Evolutionary conservation across 768 basidiomycete species (phyloP).

Genomic region (Boletus vinaceobasis): DNA sequence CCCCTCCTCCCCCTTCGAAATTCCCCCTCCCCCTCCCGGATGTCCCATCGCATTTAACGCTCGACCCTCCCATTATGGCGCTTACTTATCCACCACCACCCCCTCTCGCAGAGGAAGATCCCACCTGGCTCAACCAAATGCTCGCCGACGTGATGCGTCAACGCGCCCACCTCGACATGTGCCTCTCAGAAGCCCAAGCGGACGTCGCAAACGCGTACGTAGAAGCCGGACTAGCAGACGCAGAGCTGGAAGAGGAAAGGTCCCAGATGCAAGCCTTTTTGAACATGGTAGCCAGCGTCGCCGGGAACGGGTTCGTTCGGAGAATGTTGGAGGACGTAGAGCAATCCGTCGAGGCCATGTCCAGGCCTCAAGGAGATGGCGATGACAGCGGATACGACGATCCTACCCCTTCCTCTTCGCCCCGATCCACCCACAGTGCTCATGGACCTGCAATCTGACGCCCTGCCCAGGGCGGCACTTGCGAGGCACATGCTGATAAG

Average conservation of each 20-base stretch:
- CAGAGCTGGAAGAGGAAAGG: conserved; percentile 24
- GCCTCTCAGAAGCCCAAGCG: conserved; percentile 12
- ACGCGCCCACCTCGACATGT: conserved; percentile 17
- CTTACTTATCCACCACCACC: conserved; percentile 27
- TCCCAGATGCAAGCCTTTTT: conserved; percentile 25
- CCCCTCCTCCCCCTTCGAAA: conserved; percentile 16
- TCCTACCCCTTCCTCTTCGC: conserved; percentile 3
- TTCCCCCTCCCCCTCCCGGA: conserved; percentile 7
- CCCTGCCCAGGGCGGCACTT: background rate
- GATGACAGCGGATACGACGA: background rate
- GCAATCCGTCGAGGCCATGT: conserved; percentile 13
- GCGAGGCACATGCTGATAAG: background rate
- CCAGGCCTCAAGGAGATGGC: conserved; percentile 1
- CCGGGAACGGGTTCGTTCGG: conserved; percentile 27
- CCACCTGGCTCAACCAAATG: conserved; percentile 28
- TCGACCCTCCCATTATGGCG: conserved; percentile 28
- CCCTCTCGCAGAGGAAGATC: conserved; percentile 25
- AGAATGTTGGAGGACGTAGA: conserved; percentile 22
- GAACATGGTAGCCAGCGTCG: conserved; percentile 21
- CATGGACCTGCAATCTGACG: background rate
- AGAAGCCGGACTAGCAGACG: conserved; percentile 27
- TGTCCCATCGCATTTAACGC: conserved; percentile 3
- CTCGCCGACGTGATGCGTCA: conserved; percentile 25
- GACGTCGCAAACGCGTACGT: conserved; percentile 23
- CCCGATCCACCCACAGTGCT: background rate